A percentile compares a stretch with the other conserved stretches of the same genome.
Conservation (phyloP, 371 early-diverging fungal species). For the Lichtheimia hyalospora region DNA sequence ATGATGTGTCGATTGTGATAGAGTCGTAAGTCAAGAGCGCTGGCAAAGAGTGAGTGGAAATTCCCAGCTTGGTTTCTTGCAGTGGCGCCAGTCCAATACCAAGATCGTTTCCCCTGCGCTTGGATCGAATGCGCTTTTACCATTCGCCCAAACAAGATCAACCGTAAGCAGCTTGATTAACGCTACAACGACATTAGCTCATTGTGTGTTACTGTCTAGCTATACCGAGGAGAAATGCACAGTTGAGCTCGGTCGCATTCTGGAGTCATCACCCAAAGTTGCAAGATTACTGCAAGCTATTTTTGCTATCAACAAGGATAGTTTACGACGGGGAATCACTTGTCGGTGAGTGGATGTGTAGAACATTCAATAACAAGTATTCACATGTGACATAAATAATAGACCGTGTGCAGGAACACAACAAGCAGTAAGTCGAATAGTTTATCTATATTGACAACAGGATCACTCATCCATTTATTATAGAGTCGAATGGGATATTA, state of each 20-base stretch:
- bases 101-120: too few relatives aligned
- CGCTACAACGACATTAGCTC: too few relatives aligned
- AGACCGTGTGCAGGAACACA: slow-evolving; percentile 36
- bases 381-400: background rate
- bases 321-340: slow-evolving; percentile 38
- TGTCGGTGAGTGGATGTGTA: slow-evolving; percentile 16
- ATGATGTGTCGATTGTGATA: too few relatives aligned
- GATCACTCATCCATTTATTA: background rate
- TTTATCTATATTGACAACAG: too few relatives aligned
- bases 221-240: slow-evolving; percentile 38
- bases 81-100: too few relatives aligned
- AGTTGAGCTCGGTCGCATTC: slow-evolving; percentile 28
- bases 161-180: background rate
- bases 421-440: slow-evolving; percentile 27
- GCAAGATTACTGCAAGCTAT: slow-evolving; percentile 33
- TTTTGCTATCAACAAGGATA: slow-evolving; percentile 28
- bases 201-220: background rate
- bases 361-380: background rate
- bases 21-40: too few relatives aligned
- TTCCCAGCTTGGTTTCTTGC: too few relatives aligned
- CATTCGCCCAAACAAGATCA: background rate
- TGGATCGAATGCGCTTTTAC: slow-evolving; percentile 6
- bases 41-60: too few relatives aligned
- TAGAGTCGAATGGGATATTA: slow-evolving; percentile 45
- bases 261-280: slow-evolving; percentile 33